A percentile compares a stretch with the other conserved stretches of the same genome.
These are phyloP conservation scores for Zalaria obscura DNA, from an alignment of 2,329 filamentous ascomycete genomes.

Conservation along the genomic window DNA sequence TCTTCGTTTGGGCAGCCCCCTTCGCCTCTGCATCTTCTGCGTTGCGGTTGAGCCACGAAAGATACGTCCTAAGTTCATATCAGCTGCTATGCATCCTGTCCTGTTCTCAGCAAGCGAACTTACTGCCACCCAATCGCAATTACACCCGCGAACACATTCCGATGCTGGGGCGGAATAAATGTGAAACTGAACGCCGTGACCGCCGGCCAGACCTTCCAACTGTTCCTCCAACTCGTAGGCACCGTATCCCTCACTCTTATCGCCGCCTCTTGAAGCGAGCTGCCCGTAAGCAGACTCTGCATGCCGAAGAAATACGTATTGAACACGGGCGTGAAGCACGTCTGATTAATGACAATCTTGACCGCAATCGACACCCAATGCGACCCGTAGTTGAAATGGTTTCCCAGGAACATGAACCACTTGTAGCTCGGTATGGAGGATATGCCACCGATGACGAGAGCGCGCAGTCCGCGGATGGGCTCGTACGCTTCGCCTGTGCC, in stretches of 20 bases:
- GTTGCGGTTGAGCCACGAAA: too few species aligned
- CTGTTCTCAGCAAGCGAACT: too few species aligned
- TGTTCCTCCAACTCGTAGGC: conserved; percentile 62
- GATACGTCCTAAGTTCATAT: too few species aligned
- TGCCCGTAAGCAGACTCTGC: conserved; percentile 40
- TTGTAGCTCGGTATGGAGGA: conserved; percentile 65
- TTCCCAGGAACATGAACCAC: conserved; percentile 71
- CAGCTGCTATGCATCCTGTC: too few species aligned
- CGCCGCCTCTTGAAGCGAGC: conserved; percentile 46
- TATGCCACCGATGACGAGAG: conserved; percentile 59
- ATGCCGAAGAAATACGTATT: conserved; percentile 39
- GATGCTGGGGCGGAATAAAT: conserved; percentile 66
- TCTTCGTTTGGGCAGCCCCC: too few species aligned
- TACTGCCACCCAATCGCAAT: conserved; percentile 77
- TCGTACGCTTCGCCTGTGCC: conserved; percentile 39
- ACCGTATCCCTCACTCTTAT: conserved; percentile 63
- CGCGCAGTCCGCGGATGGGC: conserved; percentile 51
- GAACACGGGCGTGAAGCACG: conserved; percentile 58
- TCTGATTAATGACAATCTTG: conserved; percentile 72
- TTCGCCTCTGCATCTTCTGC: too few species aligned
- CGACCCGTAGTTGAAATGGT: conserved; percentile 72
- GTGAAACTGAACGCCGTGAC: conserved; percentile 78
- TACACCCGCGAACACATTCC: conserved; percentile 61
- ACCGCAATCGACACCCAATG: conserved; percentile 54
- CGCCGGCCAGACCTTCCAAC: conserved; percentile 75